These are phyloP conservation scores for Pseudomonodictys pantanalensis DNA, from an alignment of 495 filamentous ascomycete species.

Conservation along the genomic window DNA sequence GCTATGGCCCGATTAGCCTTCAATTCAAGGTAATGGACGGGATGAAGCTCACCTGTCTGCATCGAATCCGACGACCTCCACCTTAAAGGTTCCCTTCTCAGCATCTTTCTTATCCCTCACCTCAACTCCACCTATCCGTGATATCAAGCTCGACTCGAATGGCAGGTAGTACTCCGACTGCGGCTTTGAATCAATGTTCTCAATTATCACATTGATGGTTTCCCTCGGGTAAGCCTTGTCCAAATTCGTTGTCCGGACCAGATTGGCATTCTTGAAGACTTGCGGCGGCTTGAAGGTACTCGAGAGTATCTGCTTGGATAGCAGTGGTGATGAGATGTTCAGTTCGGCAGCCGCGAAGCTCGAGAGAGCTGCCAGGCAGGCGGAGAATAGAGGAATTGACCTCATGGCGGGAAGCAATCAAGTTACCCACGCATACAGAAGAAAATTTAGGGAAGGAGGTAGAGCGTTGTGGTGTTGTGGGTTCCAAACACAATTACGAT, in stretches of 20 bases:
- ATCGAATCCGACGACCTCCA: conserved; percentile 64
- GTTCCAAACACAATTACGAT: conserved; percentile 3
- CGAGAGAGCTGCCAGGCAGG: conserved; percentile 36
- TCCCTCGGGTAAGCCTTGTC: conserved; percentile 90
- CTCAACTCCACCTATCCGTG: conserved; percentile 78
- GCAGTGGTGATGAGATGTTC: conserved; percentile 42
- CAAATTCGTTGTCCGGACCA: conserved; percentile 84
- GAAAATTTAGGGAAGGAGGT: background rate
- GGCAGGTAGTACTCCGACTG: conserved; percentile 88
- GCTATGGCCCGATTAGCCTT: conserved; percentile 44
- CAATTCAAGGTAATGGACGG: background rate
- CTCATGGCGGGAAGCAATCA: conserved; percentile 39
- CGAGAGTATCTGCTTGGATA: conserved; percentile 57
- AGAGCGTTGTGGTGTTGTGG: background rate
- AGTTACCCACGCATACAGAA: conserved; percentile 25
- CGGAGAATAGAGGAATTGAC: conserved; percentile 26
- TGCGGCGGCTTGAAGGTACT: conserved; percentile 78
- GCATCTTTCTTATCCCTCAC: conserved; percentile 84
- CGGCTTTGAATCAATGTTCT: conserved; percentile 74
- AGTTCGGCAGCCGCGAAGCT: conserved; percentile 38
- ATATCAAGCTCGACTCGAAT: conserved; percentile 70
- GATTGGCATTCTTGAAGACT: conserved; percentile 86
- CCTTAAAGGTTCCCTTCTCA: conserved; percentile 62
- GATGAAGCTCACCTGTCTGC: conserved; percentile 51
- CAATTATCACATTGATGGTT: conserved; percentile 86